Base-by-base conservation (phyloP, 176 grass and related monocot species). In the Aechmea fasciata region DNA sequence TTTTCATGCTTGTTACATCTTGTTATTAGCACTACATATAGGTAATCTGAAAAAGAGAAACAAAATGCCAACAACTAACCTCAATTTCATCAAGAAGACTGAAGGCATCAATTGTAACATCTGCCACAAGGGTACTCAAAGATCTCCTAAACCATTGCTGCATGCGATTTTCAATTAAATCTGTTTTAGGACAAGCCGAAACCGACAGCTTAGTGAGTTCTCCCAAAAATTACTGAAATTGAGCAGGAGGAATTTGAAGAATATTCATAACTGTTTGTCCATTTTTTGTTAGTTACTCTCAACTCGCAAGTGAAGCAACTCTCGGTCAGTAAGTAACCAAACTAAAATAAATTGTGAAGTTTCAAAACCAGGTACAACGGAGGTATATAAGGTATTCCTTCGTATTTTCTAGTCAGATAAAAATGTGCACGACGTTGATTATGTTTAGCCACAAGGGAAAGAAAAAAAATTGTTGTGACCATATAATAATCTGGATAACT, bases 81-180 rank as follows among this genome's bases (percentile, higher is more conserved):
- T 99, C 94, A n/a, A 85, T 83, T 41, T 90, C 86, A 83, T 99
- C 84, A 47, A 93, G 82, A 51, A 69, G 66, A 49, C 57, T 10
- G 22, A 66, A 73, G 75, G 76, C 82, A 64, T 99, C 94, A 71
- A 93, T 84, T 47, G 74, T 77, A 48, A 99, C 66, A 74, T 90
- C 85, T 52, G 87, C 74, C 24, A 90, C 66, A 77, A 89, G 73
- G 69, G 87, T 87, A 67, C 69, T 82, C 50, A 85, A 99, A 77
- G 87, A 81, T 85, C 64, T 87, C 66, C 63, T 71, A 72, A 99
- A 90, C 94, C 89, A 99, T 53, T 52, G 78, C 47, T 78, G 64
- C 65, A 86, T 90, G 25, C 33, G 74, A 50, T 47, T 83, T 72
- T 83, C 82, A 73, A 93, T 77, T 33, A 68, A 90, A 84, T 84